Conservation (phyloP, 2,329 filamentous ascomycete species). For the Rugonectria rugulosa region DNA sequence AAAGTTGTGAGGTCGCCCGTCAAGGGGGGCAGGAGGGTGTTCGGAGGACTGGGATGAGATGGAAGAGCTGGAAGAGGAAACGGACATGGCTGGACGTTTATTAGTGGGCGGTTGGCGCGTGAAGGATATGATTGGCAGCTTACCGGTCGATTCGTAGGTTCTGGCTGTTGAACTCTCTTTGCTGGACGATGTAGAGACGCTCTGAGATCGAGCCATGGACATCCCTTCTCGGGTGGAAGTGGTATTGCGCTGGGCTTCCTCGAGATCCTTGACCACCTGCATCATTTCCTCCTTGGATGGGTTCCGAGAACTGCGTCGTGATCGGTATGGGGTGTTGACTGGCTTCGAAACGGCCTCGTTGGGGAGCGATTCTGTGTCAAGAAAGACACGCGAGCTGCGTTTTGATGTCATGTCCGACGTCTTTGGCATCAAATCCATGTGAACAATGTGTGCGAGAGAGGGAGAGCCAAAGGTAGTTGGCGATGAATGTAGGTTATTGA, state of each 20-base stretch:
- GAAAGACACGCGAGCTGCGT: constrained; percentile 31
- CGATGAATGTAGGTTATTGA: constrained; percentile 18
- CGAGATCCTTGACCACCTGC: constrained; percentile 30
- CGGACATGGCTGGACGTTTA: constrained; percentile 22
- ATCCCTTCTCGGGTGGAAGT: constrained; percentile 25
- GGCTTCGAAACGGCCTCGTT: constrained; percentile 22
- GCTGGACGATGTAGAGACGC: constrained; percentile 4
- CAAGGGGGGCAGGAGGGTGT: constrained; percentile 32
- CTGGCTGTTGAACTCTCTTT: constrained; percentile 26
- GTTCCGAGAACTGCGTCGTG: constrained; percentile 41
- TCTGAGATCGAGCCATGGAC: constrained; percentile 29
- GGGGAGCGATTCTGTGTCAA: constrained; percentile 27
- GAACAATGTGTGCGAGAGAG: constrained; percentile 1
- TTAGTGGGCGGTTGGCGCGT: constrained; percentile 14
- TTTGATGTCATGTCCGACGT: constrained; percentile 32
- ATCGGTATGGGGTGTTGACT: constrained; percentile 34
- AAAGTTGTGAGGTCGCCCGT: constrained; percentile 72
- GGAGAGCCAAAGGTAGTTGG: constrained; percentile 9
- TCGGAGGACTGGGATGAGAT: constrained; percentile 24
- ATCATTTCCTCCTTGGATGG: constrained; percentile 39
- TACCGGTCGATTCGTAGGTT: constrained; percentile 31
- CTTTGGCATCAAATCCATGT: constrained; percentile 8
- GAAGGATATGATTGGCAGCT: background rate
- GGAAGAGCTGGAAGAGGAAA: constrained; percentile 24
- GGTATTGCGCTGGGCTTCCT: constrained; percentile 32